Evolutionary conservation across 768 basidiomycete species (phyloP).

Genomic region (Auriscalpium vulgare): DNA sequence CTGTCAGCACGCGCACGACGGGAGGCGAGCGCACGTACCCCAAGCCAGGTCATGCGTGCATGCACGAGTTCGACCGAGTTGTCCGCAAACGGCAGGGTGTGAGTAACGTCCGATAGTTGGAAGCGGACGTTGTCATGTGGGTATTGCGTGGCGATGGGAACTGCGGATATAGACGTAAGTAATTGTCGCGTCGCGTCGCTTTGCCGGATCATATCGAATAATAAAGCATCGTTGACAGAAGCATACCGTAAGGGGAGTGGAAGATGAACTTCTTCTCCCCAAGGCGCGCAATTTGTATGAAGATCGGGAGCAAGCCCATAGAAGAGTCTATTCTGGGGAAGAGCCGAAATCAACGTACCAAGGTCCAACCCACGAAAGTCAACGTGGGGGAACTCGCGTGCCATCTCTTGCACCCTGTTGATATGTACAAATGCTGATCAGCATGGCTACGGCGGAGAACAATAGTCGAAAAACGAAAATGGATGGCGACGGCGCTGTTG

Average conservation of each 20-base stretch:
- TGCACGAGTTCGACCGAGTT: constrained; percentile 62
- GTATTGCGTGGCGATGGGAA: constrained; percentile 62
- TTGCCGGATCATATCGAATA: neutral
- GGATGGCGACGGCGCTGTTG: constrained; percentile 6
- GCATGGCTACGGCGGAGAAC: too few species aligned
- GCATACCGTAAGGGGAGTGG: neutral
- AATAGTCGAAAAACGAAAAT: too few species aligned
- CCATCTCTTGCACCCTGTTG: constrained; percentile 70
- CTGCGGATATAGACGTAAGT: constrained; percentile 26
- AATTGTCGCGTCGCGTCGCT: too few species aligned
- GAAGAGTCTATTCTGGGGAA: neutral
- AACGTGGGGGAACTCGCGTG: constrained; percentile 52
- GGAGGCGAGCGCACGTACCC: constrained; percentile 36
- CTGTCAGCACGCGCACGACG: neutral
- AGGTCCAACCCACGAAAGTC: constrained; percentile 69
- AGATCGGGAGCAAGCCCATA: neutral
- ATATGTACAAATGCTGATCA: too few species aligned
- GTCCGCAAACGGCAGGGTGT: constrained; percentile 40
- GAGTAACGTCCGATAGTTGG: constrained; percentile 54
- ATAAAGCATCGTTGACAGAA: neutral
- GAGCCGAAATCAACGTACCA: constrained; percentile 36
- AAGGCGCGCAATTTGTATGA: neutral
- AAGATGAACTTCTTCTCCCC: neutral
- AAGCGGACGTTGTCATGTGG: constrained; percentile 56
- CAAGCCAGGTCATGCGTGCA: constrained; percentile 50